phyloP scores from a whole-genome alignment of 2,329 filamentous ascomycete genomes.

The Monosporascus sp. region DNA sequence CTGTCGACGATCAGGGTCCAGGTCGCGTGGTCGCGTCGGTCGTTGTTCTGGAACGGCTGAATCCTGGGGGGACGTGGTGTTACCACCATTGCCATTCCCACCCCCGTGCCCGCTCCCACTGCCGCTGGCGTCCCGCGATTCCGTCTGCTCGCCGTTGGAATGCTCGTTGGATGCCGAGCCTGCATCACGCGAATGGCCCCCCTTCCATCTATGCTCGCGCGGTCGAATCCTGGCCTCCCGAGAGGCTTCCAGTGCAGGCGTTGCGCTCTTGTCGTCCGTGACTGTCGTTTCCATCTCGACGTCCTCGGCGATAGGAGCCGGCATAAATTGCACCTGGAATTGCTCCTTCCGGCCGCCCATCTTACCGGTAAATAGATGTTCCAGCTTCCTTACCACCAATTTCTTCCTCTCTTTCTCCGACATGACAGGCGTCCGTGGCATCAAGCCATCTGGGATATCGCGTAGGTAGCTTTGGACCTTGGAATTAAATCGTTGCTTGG shows the following conservation, averaged over 20 bases:
- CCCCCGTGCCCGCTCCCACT: slow-evolving; percentile 22
- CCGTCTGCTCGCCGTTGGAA: slow-evolving; percentile 43
- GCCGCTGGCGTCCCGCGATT: slow-evolving; percentile 33
- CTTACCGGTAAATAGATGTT: slow-evolving; percentile 78
- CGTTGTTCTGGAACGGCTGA: slow-evolving; percentile 58
- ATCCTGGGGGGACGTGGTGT: slow-evolving; percentile 33
- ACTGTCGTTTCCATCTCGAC: slow-evolving; percentile 18
- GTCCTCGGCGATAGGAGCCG: slow-evolving; percentile 23
- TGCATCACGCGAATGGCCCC: slow-evolving; percentile 37
- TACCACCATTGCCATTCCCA: slow-evolving; percentile 22
- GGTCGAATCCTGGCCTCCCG: slow-evolving; percentile 47
- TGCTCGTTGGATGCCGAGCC: slow-evolving; percentile 36
- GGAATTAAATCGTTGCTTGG: slow-evolving; percentile 41
- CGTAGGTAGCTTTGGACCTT: slow-evolving; percentile 66
- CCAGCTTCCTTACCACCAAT: slow-evolving; percentile 67
- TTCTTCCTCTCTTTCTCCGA: slow-evolving; percentile 71
- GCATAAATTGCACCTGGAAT: slow-evolving; percentile 25
- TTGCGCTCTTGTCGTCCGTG: slow-evolving; percentile 4
- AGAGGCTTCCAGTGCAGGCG: slow-evolving; percentile 25
- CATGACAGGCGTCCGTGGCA: slow-evolving; percentile 57
- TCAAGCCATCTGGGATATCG: slow-evolving; percentile 65
- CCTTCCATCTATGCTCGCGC: slow-evolving; percentile 28
- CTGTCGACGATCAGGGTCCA: slow-evolving; percentile 74
- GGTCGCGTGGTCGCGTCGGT: slow-evolving; percentile 68
- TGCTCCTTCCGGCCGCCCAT: slow-evolving; percentile 33